These are phyloP conservation scores for Dendrobium officinale DNA, from an alignment of 106 monocot species.

Conservation along the genomic window DNA sequence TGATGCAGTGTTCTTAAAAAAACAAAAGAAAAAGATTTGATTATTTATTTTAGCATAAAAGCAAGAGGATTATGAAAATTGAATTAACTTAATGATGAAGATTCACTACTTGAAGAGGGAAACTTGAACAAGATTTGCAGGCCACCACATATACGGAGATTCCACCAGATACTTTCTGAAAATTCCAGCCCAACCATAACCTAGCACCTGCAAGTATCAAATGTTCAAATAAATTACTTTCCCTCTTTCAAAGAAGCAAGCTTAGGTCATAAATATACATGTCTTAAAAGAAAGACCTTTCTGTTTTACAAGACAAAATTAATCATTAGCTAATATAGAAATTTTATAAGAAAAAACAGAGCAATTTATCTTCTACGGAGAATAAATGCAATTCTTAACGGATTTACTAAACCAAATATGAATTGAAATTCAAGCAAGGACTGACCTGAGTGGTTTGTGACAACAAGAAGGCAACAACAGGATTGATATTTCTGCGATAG, in stretches of 20 bases:
- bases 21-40: too few relatives aligned
- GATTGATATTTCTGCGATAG: conserved; percentile 1
- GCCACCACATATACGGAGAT: conserved; percentile 72
- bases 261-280: too few relatives aligned
- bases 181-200: conserved; percentile 57
- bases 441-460: conserved; percentile 10
- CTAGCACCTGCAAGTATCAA: conserved; percentile 31
- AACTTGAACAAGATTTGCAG: conserved; percentile 46
- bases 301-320: too few relatives aligned
- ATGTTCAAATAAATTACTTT: too few relatives aligned
- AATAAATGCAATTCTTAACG: too few relatives aligned
- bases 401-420: not conserved
- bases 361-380: too few relatives aligned
- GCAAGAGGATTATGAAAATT: not conserved
- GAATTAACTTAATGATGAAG: not conserved
- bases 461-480: conserved; percentile 2
- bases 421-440: not conserved
- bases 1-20: conserved; percentile 41
- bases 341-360: too few relatives aligned
- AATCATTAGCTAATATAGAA: not conserved
- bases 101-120: conserved; percentile 37
- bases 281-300: too few relatives aligned
- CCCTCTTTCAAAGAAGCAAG: too few relatives aligned
- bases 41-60: not conserved
- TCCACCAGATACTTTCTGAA: conserved; percentile 47